Evolutionary conservation across 208 protist genomes (phyloP).

Genomic region (Wallacemonas sp.): DNA sequence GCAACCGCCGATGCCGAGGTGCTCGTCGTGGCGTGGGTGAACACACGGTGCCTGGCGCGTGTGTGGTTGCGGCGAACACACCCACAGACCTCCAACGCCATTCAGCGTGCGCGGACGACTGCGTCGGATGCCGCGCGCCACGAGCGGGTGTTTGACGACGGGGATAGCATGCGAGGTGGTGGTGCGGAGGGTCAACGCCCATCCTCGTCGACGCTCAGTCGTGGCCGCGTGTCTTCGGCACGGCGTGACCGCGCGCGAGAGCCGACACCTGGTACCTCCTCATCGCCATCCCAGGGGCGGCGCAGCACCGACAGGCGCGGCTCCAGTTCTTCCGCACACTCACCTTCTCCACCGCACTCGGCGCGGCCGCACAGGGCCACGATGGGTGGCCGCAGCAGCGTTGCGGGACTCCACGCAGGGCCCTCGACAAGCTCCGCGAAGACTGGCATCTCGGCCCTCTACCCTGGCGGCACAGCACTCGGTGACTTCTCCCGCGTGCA

Average conservation of each 20-base stretch:
- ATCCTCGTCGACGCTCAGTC: background rate
- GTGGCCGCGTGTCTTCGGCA: background rate
- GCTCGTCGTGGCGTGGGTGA: conserved; percentile 4
- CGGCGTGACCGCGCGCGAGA: background rate
- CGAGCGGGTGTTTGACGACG: background rate
- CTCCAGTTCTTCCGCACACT: too few species aligned
- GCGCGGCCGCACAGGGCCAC: too few species aligned
- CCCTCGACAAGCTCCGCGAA: too few species aligned
- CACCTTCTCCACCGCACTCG: too few species aligned
- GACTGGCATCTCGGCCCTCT: background rate
- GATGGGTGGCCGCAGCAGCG: too few species aligned
- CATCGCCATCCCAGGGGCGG: background rate
- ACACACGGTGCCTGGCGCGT: background rate
- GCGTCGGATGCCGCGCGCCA: background rate
- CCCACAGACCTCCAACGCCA: background rate
- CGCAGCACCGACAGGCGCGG: too few species aligned
- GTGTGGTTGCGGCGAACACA: background rate
- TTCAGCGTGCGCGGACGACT: background rate
- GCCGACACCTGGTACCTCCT: background rate
- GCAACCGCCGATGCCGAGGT: background rate
- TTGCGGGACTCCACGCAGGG: too few species aligned
- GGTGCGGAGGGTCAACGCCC: background rate
- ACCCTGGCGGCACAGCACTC: background rate
- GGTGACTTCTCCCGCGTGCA: background rate
- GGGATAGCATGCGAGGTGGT: background rate